Conservation (phyloP, 331 rosid species). For the Cydonia oblonga region DNA sequence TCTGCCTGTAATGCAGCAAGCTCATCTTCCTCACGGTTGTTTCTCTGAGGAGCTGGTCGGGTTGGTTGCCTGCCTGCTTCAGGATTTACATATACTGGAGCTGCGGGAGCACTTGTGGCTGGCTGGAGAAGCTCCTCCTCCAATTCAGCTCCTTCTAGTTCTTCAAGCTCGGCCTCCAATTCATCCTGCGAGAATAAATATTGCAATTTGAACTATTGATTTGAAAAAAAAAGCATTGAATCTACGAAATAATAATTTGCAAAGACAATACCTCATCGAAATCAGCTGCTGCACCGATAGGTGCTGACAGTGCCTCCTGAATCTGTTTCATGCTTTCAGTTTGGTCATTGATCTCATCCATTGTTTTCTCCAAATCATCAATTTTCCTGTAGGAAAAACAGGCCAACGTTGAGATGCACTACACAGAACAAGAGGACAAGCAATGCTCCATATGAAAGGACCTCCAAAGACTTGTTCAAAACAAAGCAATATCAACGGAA, state of each 20-base stretch:
- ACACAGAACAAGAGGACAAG: not conserved
- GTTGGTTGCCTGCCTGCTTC: constrained; percentile 62
- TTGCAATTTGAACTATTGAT: not conserved
- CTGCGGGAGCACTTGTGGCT: constrained; percentile 71
- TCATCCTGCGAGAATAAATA: constrained; percentile 54
- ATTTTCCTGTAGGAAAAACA: constrained; percentile 45
- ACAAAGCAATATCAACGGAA: too few species aligned
- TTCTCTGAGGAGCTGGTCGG: constrained; percentile 54
- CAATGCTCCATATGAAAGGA: not conserved
- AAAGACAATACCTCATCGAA: constrained; percentile 52
- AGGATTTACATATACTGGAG: constrained; percentile 35
- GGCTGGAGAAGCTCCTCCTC: constrained; percentile 94
- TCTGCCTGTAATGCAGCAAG: constrained; percentile 95
- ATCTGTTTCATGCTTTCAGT: constrained; percentile 96
- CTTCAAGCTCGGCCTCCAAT: constrained; percentile 94
- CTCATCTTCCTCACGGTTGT: constrained; percentile 85
- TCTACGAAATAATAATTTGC: not conserved
- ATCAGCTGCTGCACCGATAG: constrained; percentile 84
- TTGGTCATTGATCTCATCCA: constrained; percentile 97
- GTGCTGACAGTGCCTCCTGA: constrained; percentile 84
- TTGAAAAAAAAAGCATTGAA: not conserved
- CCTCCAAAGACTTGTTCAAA: not conserved
- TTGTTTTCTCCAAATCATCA: constrained; percentile 84
- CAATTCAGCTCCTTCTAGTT: constrained; percentile 89
- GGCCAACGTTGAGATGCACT: not conserved